Conservation (phyloP, 2,329 filamentous ascomycete species). For the Pseudogymnoascus sp. region DNA sequence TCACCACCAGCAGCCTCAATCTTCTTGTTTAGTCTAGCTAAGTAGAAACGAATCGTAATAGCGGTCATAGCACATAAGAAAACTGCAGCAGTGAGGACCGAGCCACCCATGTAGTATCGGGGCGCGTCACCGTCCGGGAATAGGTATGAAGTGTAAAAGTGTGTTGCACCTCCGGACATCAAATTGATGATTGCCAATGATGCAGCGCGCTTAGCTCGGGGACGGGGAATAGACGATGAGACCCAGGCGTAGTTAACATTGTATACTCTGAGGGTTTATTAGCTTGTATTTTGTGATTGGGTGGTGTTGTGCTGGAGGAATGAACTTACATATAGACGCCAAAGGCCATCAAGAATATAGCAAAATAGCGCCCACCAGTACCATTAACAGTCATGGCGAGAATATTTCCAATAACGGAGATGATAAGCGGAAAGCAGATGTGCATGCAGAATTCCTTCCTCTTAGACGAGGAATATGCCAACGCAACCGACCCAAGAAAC, state of each 20-base stretch:
- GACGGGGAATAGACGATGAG: conserved; percentile 12
- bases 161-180: conserved; percentile 14
- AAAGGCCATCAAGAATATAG: conserved; percentile 11
- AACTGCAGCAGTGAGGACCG: background rate
- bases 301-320: background rate
- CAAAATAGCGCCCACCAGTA: conserved; percentile 13
- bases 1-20: background rate
- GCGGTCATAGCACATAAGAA: background rate
- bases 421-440: conserved; percentile 9
- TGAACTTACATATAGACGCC: conserved; percentile 7
- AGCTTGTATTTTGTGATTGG: background rate
- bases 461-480: conserved; percentile 18
- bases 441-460: conserved; percentile 14
- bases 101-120: conserved; percentile 23
- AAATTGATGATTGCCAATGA: conserved; percentile 21
- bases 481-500: conserved; percentile 14
- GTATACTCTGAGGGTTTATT: background rate
- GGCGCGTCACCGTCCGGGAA: conserved; percentile 26
- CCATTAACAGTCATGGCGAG: conserved; percentile 10
- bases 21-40: background rate
- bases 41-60: background rate
- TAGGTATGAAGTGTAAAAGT: conserved; percentile 27
- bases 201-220: conserved; percentile 13
- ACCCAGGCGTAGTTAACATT: conserved; percentile 11
- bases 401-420: conserved; percentile 12